Evolutionary conservation across 2,329 filamentous ascomycete genomes (phyloP).

Genomic region (Calonectria montana): DNA sequence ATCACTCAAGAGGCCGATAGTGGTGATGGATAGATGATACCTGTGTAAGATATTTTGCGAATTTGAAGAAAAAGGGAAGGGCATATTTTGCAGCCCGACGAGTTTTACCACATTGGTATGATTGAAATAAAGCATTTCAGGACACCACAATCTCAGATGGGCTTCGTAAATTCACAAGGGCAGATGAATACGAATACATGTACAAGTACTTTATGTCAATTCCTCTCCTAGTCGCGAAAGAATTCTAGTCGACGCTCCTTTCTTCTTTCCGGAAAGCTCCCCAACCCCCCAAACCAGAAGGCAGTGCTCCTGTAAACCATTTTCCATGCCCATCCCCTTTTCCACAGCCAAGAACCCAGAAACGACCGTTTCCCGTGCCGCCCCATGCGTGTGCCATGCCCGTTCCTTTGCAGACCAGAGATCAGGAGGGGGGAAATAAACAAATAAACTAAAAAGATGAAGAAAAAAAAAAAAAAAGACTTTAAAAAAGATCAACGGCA

Average conservation of each 20-base stretch:
- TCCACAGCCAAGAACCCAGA: constrained; percentile 5
- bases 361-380: constrained; percentile 8
- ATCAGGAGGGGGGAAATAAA: not conserved
- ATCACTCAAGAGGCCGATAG: constrained; percentile 2
- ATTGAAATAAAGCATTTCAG: not conserved
- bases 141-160: too few species aligned
- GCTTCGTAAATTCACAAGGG: not conserved
- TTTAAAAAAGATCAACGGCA: not conserved
- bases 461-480: not conserved
- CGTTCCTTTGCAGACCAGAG: not conserved
- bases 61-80: not conserved
- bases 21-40: constrained; percentile 38
- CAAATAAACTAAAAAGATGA: not conserved
- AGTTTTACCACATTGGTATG: not conserved
- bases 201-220: constrained; percentile 13
- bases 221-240: not conserved
- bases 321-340: constrained; percentile 8
- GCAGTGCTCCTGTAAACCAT: not conserved
- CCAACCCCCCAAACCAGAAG: constrained; percentile 1
- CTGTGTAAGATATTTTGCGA: constrained; percentile 35
- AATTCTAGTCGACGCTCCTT: constrained; percentile 1
- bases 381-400: constrained; percentile 2
- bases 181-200: not conserved
- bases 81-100: not conserved
- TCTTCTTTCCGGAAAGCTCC: not conserved